Base-by-base conservation (phyloP, 1,284 basidiomycete species). In the Puccinia polysora region DNA sequence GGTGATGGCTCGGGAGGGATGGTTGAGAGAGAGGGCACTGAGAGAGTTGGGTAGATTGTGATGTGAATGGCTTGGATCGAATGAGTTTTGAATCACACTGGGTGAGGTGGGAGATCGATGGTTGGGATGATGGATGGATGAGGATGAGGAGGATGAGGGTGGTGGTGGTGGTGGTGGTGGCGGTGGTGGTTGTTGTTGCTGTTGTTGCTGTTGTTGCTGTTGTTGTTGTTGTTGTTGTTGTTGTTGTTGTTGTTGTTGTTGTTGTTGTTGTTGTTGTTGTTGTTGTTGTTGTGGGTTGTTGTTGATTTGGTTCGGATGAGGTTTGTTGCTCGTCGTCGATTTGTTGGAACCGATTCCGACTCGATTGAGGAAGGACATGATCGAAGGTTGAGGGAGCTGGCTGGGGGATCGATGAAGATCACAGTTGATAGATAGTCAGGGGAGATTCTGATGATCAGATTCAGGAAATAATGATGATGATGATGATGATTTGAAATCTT, bases 361-460 rank as follows among this genome's bases (percentile, higher is more conserved):
- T 60, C 67, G 55, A 49, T 70, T 70, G 56, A 70, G 67, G 49
- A 70, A 70, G n/a, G 67, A 70, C 67, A 70, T 70, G 23, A 18
- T 59, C 5, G 28, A 12, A 23, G 8, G 34, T 12, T 40, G 2
- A 23, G 20, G 38, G 2, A 34, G 25, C n/a, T n/a, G 23, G 40
- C 7, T 43, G 8, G 40, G 18, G 40, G 40, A 7, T 43, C 8
- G 40, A 18, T 43, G 40, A 18, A 43, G 40, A n/a, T n/a, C n/a
- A n/a, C n/a, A n/a, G n/a, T n/a, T n/a, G 40, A 7, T 43, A 18
- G 40, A 7, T 43, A 18, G 40, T 18, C 40, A 18, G 40, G 40
- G 40, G 40, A 43, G 18, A 43, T 43, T n/a, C n/a, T n/a, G n/a
- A n/a, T n/a, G n/a, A n/a, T n/a, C n/a, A n/a, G n/a, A n/a, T n/a